A percentile compares a stretch with the other conserved stretches of the same genome.
Conservation (phyloP, 2,329 filamentous ascomycete genomes). For the Onygena corvina region DNA sequence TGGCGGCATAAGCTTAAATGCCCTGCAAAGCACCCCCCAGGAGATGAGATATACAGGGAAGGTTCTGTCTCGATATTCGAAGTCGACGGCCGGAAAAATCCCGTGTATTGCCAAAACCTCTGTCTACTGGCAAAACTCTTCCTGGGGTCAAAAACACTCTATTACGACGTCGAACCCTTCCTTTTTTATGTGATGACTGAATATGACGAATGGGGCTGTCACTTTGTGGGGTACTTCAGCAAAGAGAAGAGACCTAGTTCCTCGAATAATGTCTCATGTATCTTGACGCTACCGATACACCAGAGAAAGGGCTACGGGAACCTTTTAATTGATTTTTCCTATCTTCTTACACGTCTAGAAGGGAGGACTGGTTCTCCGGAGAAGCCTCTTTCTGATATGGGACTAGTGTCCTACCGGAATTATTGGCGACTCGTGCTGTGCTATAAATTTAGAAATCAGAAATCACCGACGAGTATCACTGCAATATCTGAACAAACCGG, state of each 20-base stretch:
- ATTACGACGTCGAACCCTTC: conserved; percentile 99
- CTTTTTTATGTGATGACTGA: conserved; percentile 97
- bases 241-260: conserved; percentile 94
- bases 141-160: conserved; percentile 92
- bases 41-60: conserved; percentile 95
- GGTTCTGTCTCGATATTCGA: conserved; percentile 92
- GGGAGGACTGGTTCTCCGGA: conserved; percentile 90
- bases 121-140: conserved; percentile 94
- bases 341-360: conserved; percentile 85
- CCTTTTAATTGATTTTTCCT: conserved; percentile 94
- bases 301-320: conserved; percentile 96
- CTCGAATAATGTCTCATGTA: conserved; percentile 95
- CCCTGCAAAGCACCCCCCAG: conserved; percentile 87
- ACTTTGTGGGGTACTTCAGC: conserved; percentile 98
- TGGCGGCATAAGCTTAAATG: conserved; percentile 98
- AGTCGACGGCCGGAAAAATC: conserved; percentile 85
- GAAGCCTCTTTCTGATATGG: conserved; percentile 96
- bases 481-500: conserved; percentile 68
- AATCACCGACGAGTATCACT: conserved; percentile 43
- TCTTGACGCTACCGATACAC: conserved; percentile 88
- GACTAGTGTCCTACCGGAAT: conserved; percentile 88
- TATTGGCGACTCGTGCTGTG: conserved; percentile 91
- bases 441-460: conserved; percentile 61
- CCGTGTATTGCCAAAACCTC: conserved; percentile 92
- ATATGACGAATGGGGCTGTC: conserved; percentile 76